A percentile compares a stretch with the other conserved stretches of the same genome.
phyloP scores from a whole-genome alignment of 2,329 filamentous ascomycete genomes.

The Talaromyces islandicus region DNA sequence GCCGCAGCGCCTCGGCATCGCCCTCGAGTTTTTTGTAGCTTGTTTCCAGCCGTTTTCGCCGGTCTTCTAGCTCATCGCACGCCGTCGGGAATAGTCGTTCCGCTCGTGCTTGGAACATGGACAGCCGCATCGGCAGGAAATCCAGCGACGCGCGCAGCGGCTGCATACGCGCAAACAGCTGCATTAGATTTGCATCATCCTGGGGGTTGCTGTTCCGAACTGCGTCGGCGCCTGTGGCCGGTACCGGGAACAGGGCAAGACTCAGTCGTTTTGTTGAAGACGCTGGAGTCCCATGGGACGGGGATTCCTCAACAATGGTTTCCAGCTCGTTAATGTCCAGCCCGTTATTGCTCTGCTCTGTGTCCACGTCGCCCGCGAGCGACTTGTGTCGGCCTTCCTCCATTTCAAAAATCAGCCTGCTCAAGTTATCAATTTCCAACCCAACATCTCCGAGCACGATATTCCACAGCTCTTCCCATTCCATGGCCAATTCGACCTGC shows the following conservation, averaged over 20 bases:
- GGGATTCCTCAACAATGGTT: conserved; percentile 86
- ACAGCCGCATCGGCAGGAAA: conserved; percentile 90
- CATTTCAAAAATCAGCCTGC: conserved; percentile 89
- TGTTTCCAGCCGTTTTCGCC: conserved; percentile 68
- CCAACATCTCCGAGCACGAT: conserved; percentile 89
- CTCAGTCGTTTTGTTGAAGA: conserved; percentile 60
- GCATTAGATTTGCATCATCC: conserved; percentile 82
- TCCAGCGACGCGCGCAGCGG: conserved; percentile 87
- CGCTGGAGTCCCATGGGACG: conserved; percentile 49
- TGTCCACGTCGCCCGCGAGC: conserved; percentile 55
- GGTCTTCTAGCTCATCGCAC: conserved; percentile 77
- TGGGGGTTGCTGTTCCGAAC: conserved; percentile 44
- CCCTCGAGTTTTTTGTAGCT: conserved; percentile 82
- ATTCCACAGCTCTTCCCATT: conserved; percentile 97
- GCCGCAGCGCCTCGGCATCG: conserved; percentile 81
- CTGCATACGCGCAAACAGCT: conserved; percentile 91
- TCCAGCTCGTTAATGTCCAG: conserved; percentile 83
- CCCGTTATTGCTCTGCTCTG: conserved; percentile 40
- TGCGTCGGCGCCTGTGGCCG: conserved; percentile 30
- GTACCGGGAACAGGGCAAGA: conserved; percentile 46
- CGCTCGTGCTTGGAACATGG: conserved; percentile 75
- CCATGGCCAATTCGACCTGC: conserved; percentile 95
- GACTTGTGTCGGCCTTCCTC: conserved; percentile 85
- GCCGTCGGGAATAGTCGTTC: conserved; percentile 78
- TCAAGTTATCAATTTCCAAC: conserved; percentile 74